These are phyloP conservation scores for Rhodotorula kratochvilovae DNA, from an alignment of 768 basidiomycete species.

Conservation along the genomic window DNA sequence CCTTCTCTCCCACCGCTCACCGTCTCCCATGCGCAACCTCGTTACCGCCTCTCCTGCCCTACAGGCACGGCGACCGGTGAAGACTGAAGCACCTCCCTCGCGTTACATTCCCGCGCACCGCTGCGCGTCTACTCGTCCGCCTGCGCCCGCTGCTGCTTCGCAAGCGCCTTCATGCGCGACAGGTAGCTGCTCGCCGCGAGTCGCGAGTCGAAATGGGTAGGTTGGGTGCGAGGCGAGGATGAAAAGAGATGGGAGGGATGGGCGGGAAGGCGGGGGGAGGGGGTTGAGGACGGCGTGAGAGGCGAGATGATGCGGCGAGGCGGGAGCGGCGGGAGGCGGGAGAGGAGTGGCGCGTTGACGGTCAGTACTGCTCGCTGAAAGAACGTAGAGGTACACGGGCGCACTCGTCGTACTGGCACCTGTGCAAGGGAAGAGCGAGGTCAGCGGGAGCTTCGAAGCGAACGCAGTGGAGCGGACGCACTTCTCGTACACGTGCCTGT, in stretches of 20 bases:
- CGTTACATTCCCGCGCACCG: not conserved
- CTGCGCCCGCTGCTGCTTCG: slow-evolving; percentile 16
- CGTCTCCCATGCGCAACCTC: no score
- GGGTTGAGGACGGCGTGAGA: no score
- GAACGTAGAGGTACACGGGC: not conserved
- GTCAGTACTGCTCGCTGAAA: no score
- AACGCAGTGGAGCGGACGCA: slow-evolving; percentile 5
- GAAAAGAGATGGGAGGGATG: not conserved
- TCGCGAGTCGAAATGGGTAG: not conserved
- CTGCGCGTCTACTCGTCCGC: slow-evolving; percentile 9
- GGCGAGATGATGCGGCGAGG: not conserved
- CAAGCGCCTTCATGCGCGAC: slow-evolving; percentile 38
- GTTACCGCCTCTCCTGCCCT: no score
- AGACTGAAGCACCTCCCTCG: not conserved
- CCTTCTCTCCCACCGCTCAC: no score
- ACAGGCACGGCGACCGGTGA: no score
- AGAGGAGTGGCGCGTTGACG: not conserved
- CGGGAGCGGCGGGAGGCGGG: not conserved
- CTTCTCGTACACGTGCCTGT: slow-evolving; percentile 44
- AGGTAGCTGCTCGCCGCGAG: slow-evolving; percentile 30
- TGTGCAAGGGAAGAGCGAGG: slow-evolving; percentile 9
- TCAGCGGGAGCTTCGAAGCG: not conserved
- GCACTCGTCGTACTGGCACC: slow-evolving; percentile 45
- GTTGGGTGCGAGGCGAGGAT: not conserved
- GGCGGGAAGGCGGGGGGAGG: no score